Evolutionary conservation across 306 rosid species (phyloP), one percentile per base, ranked within the genome.

Genomic region (Cicer pinnatifidum): DNA sequence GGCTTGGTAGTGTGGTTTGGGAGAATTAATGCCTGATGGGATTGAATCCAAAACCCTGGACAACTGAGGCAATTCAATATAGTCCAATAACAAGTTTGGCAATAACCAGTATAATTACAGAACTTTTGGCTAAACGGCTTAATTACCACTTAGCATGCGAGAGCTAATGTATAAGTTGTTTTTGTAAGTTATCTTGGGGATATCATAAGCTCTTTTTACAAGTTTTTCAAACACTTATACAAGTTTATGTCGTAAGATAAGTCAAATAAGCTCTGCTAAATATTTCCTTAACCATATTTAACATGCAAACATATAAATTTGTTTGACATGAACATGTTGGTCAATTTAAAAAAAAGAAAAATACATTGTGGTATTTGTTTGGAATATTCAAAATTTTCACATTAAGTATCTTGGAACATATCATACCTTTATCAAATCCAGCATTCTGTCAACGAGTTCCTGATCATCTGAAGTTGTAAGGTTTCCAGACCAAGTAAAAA

Each of bases 391-490:
- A 62, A 58, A 5, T 37, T 58, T 54, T 43, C 75, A 78, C 23
- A 71, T 72, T 52, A 51, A 72, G 59, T 45, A 70, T 56, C 52
- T 73, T 11, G 46, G 63, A 38, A 71, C 47, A 46, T 9, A 71
- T 38, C 78, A 79, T 69, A 94, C 99, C 97, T 91, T 91, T 64
- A 95, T 91, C 82, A 95, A 73, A 89, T 95, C 99, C 69, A 95
- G 85, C 88, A 87, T 88, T 78, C 99, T 89, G 74, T 95, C 99
- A 67, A 83, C 84, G 67, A 95, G 88, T 78, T 90, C 99, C 41
- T 90, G 97, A 70, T 86, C 76, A 70, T 95, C 91, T 9, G 97
- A 15, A 69, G 69, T 86, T 58, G 97, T 76, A 53, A 90, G 82
- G 84, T 86, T 79, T 82, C 99, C 99, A 19, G 85, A 77, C 99